A percentile compares a stretch with the other conserved stretches of the same genome.
Conservation (phyloP, 805 yeast genomes). For the Candida tammaniensis region DNA sequence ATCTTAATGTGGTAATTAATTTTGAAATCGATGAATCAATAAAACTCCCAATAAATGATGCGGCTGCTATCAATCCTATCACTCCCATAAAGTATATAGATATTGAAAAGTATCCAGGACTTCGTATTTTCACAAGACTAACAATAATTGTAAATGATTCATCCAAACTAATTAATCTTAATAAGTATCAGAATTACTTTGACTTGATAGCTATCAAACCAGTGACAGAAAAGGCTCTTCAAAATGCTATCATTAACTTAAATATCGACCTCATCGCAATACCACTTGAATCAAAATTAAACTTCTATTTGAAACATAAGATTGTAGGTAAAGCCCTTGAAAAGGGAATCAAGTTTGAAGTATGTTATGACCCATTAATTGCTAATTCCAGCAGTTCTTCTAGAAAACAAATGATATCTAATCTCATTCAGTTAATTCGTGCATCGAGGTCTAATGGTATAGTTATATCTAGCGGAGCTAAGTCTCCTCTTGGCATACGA, state of each 20-base stretch:
- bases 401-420: slow-evolving; percentile 65
- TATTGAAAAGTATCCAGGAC: slow-evolving; percentile 27
- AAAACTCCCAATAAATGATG: slow-evolving; percentile 48
- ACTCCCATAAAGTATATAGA: slow-evolving; percentile 31
- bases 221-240: slow-evolving; percentile 70
- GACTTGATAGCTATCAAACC: slow-evolving; percentile 87
- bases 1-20: slow-evolving; percentile 75
- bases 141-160: slow-evolving; percentile 79
- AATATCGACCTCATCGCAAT: slow-evolving; percentile 83
- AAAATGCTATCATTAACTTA: slow-evolving; percentile 67
- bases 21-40: slow-evolving; percentile 50
- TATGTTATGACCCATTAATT: slow-evolving; percentile 61
- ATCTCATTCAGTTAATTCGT: slow-evolving; percentile 70
- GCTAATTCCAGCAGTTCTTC: slow-evolving; percentile 25
- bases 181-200: slow-evolving; percentile 48
- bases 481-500: slow-evolving; percentile 54
- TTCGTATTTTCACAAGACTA: slow-evolving; percentile 58
- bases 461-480: slow-evolving; percentile 75
- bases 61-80: slow-evolving; percentile 46
- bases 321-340: slow-evolving; percentile 79
- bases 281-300: slow-evolving; percentile 60
- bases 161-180: slow-evolving; percentile 64
- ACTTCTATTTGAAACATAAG: slow-evolving; percentile 79
- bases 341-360: slow-evolving; percentile 80
- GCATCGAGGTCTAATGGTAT: slow-evolving; percentile 81